Base-by-base conservation (phyloP, 1,139 yeast species). In the Blastobotrys petasosporus region DNA sequence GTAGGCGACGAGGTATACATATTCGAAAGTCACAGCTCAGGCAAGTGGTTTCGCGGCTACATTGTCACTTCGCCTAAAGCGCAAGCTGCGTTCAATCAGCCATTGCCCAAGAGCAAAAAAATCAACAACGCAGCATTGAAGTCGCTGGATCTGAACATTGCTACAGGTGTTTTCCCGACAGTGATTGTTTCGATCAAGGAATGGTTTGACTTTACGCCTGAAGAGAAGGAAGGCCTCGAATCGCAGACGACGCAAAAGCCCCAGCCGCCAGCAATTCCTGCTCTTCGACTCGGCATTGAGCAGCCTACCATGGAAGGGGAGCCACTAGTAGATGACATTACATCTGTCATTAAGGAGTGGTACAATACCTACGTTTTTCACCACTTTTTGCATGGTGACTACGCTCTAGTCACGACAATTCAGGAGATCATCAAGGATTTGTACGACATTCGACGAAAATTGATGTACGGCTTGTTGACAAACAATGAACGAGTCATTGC, bases 1-100 rank as follows among this genome's bases (percentile, higher is more conserved):
- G 82, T 87, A 16, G 96, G 96, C 32, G 95, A 87, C 61, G 85
- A 82, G 53, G 80, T 85, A 29, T 85, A 76, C 62, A 70, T 85
- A 32, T 85, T 87, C 59, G 96, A 87, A 63, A 71, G 80, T 29
- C 76, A 76, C 53, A 70, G 69, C 39, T 53, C 63, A 39, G 71
- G 72, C 12, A 76, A 76, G 51, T 86, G 95, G 95, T 88, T 82
- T 32, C 74, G 95, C 58, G 95, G 90, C 15, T 85, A 86, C 62
- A 73, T 77, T 4, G 69, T 64, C 10, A 50, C 61, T 9, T 47
- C 61, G 7, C 64, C 66, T 7, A 47, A 54, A 10, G 58, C 62
- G 23, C 61, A 55, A 42, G 50, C 62, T 10, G 61, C 62, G 2
- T 58, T 62, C 47, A 57, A 55, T 45, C 61, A 58, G 42, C 61